Conservation (phyloP, 805 yeast genomes). For the Saturnispora hagleri region DNA sequence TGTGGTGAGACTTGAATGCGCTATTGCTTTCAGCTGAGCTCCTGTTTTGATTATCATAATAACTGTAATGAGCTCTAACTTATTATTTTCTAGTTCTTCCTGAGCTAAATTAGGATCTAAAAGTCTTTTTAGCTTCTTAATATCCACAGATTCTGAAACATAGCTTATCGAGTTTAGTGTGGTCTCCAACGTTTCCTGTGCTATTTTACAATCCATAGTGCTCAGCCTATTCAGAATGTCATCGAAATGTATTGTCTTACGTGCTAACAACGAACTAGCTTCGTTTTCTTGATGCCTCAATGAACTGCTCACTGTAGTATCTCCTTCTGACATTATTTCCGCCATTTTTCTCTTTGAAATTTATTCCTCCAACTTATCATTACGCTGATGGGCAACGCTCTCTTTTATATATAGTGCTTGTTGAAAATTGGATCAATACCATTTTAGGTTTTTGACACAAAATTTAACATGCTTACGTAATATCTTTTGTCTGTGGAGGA, state of each 20-base stretch:
- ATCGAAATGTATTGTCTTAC: background rate
- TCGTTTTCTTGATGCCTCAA: background rate
- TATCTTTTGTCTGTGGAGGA: too few species aligned
- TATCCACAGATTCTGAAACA: background rate
- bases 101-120: background rate
- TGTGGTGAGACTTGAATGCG: conserved; percentile 9
- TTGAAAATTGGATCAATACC: background rate
- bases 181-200: background rate
- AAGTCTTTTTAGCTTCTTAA: background rate
- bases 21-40: conserved; percentile 12
- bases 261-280: background rate
- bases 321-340: background rate
- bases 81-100: conserved; percentile 11
- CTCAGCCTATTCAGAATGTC: background rate
- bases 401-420: conserved; percentile 3
- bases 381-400: background rate
- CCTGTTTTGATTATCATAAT: conserved; percentile 16
- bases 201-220: background rate
- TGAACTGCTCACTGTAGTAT: background rate
- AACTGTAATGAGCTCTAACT: conserved; percentile 22
- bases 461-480: conserved; percentile 1
- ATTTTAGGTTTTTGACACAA: background rate
- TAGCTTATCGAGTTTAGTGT: background rate
- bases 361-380: background rate
- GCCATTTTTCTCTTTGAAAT: background rate